A percentile compares a stretch with the other conserved stretches of the same genome.
Evolutionary conservation across 257 asterid genomes (phyloP).

Genomic region (Lithospermum erythrorhizon): DNA sequence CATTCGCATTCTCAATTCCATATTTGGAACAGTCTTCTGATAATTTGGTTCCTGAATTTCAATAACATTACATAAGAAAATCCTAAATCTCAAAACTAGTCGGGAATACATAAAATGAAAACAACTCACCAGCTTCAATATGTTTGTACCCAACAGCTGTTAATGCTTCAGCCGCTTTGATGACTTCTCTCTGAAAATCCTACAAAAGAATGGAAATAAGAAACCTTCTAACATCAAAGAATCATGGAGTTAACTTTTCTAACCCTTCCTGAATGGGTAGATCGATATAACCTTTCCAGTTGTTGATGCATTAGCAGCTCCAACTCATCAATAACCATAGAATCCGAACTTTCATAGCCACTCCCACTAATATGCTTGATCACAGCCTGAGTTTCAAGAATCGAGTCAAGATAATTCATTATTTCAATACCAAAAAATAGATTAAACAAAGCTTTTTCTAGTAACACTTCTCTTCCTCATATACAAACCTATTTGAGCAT

Average conservation of each 20-base stretch:
- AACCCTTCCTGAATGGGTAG: slow-evolving; percentile 93
- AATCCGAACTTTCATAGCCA: slow-evolving; percentile 85
- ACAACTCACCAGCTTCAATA: slow-evolving; percentile 81
- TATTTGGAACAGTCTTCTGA: slow-evolving; percentile 83
- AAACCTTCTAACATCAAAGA: not conserved
- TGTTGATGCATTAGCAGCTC: slow-evolving; percentile 90
- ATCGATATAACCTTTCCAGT: slow-evolving; percentile 72
- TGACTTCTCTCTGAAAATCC: slow-evolving; percentile 91
- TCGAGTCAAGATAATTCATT: not conserved
- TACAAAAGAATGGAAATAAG: slow-evolving; percentile 19
- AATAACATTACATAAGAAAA: not conserved
- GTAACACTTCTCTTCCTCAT: not conserved
- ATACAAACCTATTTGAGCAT: not conserved
- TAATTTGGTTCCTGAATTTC: slow-evolving; percentile 77
- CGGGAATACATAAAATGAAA: slow-evolving; percentile 7
- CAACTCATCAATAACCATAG: slow-evolving; percentile 80
- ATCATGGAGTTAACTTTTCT: not conserved
- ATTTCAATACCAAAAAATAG: not conserved
- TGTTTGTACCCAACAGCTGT: slow-evolving; percentile 83
- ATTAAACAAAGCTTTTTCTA: not conserved
- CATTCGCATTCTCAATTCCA: slow-evolving; percentile 69
- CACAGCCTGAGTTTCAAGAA: slow-evolving; percentile 48
- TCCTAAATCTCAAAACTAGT: not conserved
- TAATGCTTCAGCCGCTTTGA: slow-evolving; percentile 90
- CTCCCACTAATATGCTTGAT: slow-evolving; percentile 84